These are phyloP conservation scores for Penicillium sp. DNA, from an alignment of 2,329 filamentous ascomycete genomes.

Conservation along the genomic window DNA sequence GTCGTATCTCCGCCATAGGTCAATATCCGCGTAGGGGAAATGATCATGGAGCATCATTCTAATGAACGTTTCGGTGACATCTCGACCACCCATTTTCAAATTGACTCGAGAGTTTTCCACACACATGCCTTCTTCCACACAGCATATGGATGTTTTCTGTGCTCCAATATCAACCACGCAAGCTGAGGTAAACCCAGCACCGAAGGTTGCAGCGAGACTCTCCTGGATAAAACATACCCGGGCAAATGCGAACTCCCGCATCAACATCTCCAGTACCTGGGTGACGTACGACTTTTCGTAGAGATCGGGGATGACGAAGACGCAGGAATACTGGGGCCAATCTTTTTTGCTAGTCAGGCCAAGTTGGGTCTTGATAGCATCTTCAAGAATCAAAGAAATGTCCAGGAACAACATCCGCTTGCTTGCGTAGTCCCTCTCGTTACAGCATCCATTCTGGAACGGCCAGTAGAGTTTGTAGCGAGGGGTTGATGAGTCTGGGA, in stretches of 20 bases:
- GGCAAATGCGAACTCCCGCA: slow-evolving; percentile 86
- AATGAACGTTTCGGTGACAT: slow-evolving; percentile 91
- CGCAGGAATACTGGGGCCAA: slow-evolving; percentile 88
- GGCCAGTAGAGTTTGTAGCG: slow-evolving; percentile 95
- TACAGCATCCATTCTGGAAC: slow-evolving; percentile 79
- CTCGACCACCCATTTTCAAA: slow-evolving; percentile 86
- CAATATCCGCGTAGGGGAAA: slow-evolving; percentile 94
- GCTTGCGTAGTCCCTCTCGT: slow-evolving; percentile 82
- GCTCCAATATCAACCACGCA: slow-evolving; percentile 96
- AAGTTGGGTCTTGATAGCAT: slow-evolving; percentile 81
- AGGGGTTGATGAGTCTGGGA: slow-evolving; percentile 85
- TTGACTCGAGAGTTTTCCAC: slow-evolving; percentile 94
- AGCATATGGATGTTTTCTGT: slow-evolving; percentile 95
- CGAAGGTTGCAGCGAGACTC: slow-evolving; percentile 90
- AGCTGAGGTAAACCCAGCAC: slow-evolving; percentile 87
- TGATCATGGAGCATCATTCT: slow-evolving; percentile 98
- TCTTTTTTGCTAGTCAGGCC: slow-evolving; percentile 74
- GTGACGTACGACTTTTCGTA: slow-evolving; percentile 95
- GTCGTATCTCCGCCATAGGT: slow-evolving; percentile 85
- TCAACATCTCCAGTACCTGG: slow-evolving; percentile 76
- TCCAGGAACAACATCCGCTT: slow-evolving; percentile 82
- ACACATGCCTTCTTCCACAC: slow-evolving; percentile 93
- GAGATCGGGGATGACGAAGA: slow-evolving; percentile 94
- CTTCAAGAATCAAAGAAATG: slow-evolving; percentile 81
- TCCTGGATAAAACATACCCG: slow-evolving; percentile 94